phyloP scores from a whole-genome alignment of 2,329 filamentous ascomycete genomes.

The Cladophialophora immunda region DNA sequence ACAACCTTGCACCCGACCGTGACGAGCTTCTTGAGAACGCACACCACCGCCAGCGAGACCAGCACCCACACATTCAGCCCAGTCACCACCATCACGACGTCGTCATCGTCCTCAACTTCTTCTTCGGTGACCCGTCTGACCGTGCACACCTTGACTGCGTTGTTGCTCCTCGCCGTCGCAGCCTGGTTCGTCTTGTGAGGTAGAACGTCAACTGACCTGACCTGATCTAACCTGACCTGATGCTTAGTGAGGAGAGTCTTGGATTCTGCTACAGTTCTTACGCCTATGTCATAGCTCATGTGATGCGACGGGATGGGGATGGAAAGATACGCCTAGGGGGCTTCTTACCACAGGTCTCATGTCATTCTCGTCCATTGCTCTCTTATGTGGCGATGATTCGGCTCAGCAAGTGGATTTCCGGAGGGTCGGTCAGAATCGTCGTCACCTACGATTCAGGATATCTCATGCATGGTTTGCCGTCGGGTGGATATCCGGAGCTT shows the following conservation, averaged over 20 bases:
- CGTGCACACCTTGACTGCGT: not conserved
- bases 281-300: no score
- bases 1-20: not conserved
- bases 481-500: not conserved
- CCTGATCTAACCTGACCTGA: not conserved
- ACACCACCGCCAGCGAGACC: not conserved
- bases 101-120: not conserved
- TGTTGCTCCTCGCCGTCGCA: conserved; percentile 6
- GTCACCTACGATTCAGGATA: conserved; percentile 6
- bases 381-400: no score
- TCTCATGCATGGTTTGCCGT: conserved; percentile 5
- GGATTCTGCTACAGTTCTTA: no score
- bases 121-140: conserved; percentile 5
- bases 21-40: not conserved
- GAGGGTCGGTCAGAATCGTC: not conserved
- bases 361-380: no score
- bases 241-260: not conserved
- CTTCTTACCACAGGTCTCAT: no score
- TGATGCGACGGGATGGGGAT: no score
- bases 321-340: no score
- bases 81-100: no score
- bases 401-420: no score
- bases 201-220: not conserved
- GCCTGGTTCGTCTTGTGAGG: conserved; percentile 20
- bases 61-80: no score